Base-by-base conservation (phyloP, 495 filamentous ascomycete species). In the Aspergillus sclerotiicarbonarius region DNA sequence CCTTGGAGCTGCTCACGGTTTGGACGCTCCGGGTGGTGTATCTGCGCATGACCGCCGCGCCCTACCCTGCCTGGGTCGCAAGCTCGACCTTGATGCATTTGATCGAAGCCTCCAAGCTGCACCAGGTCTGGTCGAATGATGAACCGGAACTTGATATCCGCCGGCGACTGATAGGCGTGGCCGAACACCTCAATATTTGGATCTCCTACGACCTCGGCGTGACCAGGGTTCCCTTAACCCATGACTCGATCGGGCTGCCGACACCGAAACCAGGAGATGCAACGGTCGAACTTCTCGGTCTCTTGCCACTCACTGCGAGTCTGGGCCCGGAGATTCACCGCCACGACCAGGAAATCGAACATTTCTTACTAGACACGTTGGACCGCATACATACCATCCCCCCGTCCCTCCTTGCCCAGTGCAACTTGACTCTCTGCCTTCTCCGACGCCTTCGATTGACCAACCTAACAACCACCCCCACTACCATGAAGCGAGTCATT, bases 41-140 rank as follows among this genome's bases (percentile, higher is more conserved):
- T 57, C 60, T 82, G 32, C 69, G 81, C n/a, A 62, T 72, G 48
- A 81, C 78, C 2, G 72, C 72, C 10, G 61, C 73, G 8, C 81
- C 80, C 19, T 69, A 82, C 53, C 55, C 72, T 2, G 68, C 76
- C 1, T 82, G 79, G 78, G 71, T 82, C 35, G 76, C 78, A 1
- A 80, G 75, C 21, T 77, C 71, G 45, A 79, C 67, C 8, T 56
- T 76, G n/a, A 74, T 84, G 67, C 81, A 84, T 50, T 55, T 82
- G 6, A 67, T 80, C 9, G 81, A 84, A 63, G 74, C 80, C 0
- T 64, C 76, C 0, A 76, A 76, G 0, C 62, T 84, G 7, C 76
- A 82, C 47, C 68, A 70, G 21, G 37, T 12, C 19, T 32, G 39
- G 0, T 33, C 51, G 15, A 46, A 62, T 19, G 51, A 62, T 19